Base-by-base conservation (phyloP, 345 rosid genomes). In the Microthlaspi erraticum region DNA sequence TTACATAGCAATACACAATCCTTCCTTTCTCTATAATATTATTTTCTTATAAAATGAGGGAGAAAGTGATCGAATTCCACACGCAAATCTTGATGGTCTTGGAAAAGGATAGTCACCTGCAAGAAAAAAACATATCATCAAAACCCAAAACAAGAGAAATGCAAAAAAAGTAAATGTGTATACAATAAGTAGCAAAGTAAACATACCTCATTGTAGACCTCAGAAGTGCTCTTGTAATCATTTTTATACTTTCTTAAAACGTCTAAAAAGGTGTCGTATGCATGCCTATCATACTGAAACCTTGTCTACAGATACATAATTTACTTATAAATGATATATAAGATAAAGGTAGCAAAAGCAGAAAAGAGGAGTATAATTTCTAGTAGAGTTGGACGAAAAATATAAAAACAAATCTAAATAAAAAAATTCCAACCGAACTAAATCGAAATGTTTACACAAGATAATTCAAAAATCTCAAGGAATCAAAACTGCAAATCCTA, bases 261-360 rank as follows among this genome's bases (percentile, higher is more conserved):
- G 79, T 88, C 91, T 69, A 92, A 78, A 72, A 92, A 89, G 41
- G 96, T 83, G 20, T 89, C 82, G 77, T 86, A 92, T 53, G 81
- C 88, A 66, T 60, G 84, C 65, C 82, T 87, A 64, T 88, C 88
- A 8, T 82, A 82, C 59, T 84, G 83, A 82, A 92, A 88, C 51
- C 92, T 87, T 66, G 81, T 80, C 98, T 92, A 81, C 51, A 78
- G 17, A 57, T 64, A 46, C 23, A 71, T 60, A 45, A 29, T 9
- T n/a, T n/a, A n/a, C n/a, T n/a, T n/a, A 57, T 64, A 46, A 36
- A 71, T 60, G 50, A 29, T 9, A 14, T 45, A 41, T 57, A 42
- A 39, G 42, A 67, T 52, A 60, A 39, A 17, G 36, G 39, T 41
- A 43, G 19, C 49, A 29, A 55, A 51, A 42, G 7, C 17, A 66